Conservation (phyloP, 192 early-diverging fungal species). For the Phycomyces nitens region DNA sequence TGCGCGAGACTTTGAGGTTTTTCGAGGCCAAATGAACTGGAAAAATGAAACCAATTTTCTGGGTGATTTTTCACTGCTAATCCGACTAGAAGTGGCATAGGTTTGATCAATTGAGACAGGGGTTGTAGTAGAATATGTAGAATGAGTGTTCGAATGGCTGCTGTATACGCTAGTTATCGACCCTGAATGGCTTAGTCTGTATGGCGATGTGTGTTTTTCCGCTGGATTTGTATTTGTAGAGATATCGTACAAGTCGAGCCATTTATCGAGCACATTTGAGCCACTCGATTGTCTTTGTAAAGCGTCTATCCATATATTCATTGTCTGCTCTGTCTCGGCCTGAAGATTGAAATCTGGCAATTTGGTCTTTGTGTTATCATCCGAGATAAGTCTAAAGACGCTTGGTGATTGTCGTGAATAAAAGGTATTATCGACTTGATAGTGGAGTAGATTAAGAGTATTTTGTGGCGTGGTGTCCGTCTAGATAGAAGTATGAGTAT, state of each 20-base stretch:
- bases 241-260: constrained; percentile 31
- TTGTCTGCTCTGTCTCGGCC: constrained; percentile 13
- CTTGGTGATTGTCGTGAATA: neutral
- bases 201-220: neutral
- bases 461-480: neutral
- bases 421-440: neutral
- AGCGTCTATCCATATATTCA: constrained; percentile 12
- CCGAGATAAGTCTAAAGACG: constrained; percentile 17
- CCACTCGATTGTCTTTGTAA: constrained; percentile 8
- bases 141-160: neutral
- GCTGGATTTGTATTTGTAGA: neutral
- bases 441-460: neutral
- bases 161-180: neutral
- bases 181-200: neutral
- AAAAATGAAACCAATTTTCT: neutral
- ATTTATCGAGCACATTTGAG: constrained; percentile 29
- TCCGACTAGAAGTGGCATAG: neutral
- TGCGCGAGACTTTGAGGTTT: neutral
- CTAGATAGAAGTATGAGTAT: neutral
- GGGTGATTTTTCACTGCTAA: neutral
- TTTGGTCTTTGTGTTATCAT: constrained; percentile 12
- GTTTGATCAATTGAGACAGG: neutral
- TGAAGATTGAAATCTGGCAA: constrained; percentile 19
- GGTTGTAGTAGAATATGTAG: neutral
- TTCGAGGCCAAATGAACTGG: neutral